A percentile compares a stretch with the other conserved stretches of the same genome.
These are phyloP conservation scores for Porcisia deanei DNA, from an alignment of 208 protist species.

Conservation along the genomic window DNA sequence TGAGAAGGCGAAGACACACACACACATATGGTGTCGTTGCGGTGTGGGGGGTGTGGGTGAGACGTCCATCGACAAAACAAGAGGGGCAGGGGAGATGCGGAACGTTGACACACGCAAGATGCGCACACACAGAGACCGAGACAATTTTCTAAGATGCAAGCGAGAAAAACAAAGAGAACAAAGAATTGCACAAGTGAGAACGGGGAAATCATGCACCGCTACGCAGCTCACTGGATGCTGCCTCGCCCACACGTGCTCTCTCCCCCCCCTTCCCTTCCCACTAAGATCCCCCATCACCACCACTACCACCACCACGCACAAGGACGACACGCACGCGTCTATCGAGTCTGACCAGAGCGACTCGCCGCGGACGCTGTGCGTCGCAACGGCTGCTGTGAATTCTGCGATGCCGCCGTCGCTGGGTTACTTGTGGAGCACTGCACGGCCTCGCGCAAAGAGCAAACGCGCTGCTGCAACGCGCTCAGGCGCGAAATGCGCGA, in stretches of 20 bases:
- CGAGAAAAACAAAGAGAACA: slow-evolving; percentile 1
- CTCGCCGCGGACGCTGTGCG: slow-evolving; percentile 15
- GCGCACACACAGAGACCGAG: not conserved
- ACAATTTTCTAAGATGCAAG: slow-evolving; percentile 4
- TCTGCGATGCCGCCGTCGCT: slow-evolving; percentile 5
- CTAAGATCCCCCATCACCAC: not conserved
- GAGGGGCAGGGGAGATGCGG: too few species aligned
- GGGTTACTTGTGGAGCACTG: slow-evolving; percentile 2
- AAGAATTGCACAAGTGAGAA: slow-evolving; percentile 2
- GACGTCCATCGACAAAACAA: not conserved
- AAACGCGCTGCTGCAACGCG: slow-evolving; percentile 67
- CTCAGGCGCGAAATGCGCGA: slow-evolving; percentile 63
- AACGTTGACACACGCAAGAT: not conserved
- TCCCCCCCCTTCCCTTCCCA: not conserved
- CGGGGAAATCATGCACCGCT: not conserved
- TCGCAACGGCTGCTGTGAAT: slow-evolving; percentile 6
- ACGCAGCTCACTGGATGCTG: not conserved
- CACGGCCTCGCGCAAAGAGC: slow-evolving; percentile 56
- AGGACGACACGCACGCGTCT: not conserved
- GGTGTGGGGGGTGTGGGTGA: not conserved
- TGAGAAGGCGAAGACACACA: not conserved
- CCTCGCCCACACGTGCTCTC: not conserved
- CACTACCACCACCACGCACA: too few species aligned
- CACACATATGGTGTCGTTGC: not conserved
- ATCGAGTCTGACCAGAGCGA: slow-evolving; percentile 20